These are phyloP conservation scores for Suillus fuscotomentosus DNA, from an alignment of 768 basidiomycete genomes.

Conservation along the genomic window DNA sequence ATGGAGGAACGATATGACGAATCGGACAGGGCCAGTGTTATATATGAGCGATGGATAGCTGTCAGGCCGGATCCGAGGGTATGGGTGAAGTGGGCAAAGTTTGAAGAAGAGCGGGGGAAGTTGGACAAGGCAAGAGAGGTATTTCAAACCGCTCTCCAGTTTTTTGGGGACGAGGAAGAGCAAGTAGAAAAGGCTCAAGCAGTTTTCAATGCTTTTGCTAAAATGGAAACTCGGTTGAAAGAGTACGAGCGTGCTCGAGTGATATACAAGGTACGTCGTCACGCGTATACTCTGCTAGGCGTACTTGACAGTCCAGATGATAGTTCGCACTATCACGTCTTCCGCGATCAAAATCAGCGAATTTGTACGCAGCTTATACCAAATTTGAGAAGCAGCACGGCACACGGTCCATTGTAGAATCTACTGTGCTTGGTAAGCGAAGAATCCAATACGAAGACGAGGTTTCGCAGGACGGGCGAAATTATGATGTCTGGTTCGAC, in stretches of 20 bases:
- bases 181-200: conserved; percentile 88
- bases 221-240: conserved; percentile 95
- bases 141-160: conserved; percentile 88
- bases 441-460: conserved; percentile 99
- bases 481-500: conserved; percentile 99
- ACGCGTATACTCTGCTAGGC: background rate
- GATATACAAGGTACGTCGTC: conserved; percentile 84
- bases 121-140: conserved; percentile 79
- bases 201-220: conserved; percentile 90
- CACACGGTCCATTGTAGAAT: conserved; percentile 81
- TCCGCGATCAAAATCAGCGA: conserved; percentile 86
- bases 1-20: conserved; percentile 93
- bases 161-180: conserved; percentile 85
- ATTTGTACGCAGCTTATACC: conserved; percentile 89
- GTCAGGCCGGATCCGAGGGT: conserved; percentile 76
- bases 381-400: conserved; percentile 99
- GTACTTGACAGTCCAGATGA: conserved; percentile 1
- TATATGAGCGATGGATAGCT: conserved; percentile 90
- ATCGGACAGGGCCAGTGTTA: conserved; percentile 84
- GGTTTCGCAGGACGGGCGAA: conserved; percentile 82
- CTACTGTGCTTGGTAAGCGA: conserved; percentile 95
- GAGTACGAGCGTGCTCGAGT: conserved; percentile 96
- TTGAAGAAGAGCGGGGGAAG: conserved; percentile 73
- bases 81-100: conserved; percentile 85
- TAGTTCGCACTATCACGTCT: conserved; percentile 95